phyloP scores from a whole-genome alignment of 1,284 basidiomycete species.

The Moesziomyces sp. region DNA sequence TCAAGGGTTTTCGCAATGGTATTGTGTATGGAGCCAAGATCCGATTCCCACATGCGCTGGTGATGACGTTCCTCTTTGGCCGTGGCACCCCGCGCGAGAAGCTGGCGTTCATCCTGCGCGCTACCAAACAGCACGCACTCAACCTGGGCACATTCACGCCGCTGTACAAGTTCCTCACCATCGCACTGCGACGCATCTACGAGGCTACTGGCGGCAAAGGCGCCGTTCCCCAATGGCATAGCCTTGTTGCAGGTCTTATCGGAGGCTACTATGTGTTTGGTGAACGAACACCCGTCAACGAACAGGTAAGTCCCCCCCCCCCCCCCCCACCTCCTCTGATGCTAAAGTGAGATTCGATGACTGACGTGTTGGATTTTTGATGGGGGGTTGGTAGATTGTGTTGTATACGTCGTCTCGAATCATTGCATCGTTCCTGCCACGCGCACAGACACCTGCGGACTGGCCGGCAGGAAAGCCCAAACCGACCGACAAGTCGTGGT shows the following conservation, averaged over 20 bases:
- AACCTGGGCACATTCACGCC: slow-evolving; percentile 94
- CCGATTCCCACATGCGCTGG: slow-evolving; percentile 92
- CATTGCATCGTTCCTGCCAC: slow-evolving; percentile 62
- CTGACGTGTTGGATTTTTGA: not conserved
- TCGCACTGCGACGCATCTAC: slow-evolving; percentile 81
- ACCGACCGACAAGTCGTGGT: slow-evolving; percentile 76
- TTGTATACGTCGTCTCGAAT: slow-evolving; percentile 74
- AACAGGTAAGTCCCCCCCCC: slow-evolving; percentile 77
- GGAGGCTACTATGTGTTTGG: slow-evolving; percentile 95
- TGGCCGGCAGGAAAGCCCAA: slow-evolving; percentile 61
- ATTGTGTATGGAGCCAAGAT: slow-evolving; percentile 96
- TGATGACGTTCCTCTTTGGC: slow-evolving; percentile 93
- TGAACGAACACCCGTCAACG: slow-evolving; percentile 93
- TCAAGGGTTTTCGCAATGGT: slow-evolving; percentile 93
- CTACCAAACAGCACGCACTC: slow-evolving; percentile 87
- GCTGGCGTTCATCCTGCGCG: slow-evolving; percentile 77
- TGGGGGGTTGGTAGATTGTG: slow-evolving; percentile 77
- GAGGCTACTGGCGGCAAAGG: slow-evolving; percentile 76
- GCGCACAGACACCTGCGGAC: slow-evolving; percentile 54
- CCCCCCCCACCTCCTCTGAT: no score
- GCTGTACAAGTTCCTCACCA: slow-evolving; percentile 86
- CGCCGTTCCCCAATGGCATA: slow-evolving; percentile 75
- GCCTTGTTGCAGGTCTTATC: slow-evolving; percentile 90
- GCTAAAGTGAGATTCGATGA: no score
- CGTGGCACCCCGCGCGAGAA: slow-evolving; percentile 70